Conservation (phyloP, 1,139 yeast species). For the Candida frijolesensis region DNA sequence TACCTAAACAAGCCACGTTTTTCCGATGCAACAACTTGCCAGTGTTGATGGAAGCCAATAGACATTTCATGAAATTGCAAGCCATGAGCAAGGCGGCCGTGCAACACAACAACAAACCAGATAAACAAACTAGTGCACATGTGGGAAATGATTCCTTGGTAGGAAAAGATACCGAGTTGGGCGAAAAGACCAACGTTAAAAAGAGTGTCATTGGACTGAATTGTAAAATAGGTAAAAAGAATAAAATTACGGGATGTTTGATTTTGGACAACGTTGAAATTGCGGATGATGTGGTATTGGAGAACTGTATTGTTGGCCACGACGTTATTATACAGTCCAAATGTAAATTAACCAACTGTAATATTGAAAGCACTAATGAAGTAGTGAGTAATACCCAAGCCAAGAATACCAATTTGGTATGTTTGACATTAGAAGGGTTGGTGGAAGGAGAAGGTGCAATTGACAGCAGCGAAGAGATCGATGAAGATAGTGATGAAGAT, state of each 20-base stretch:
- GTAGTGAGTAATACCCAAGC: slow-evolving; percentile 64
- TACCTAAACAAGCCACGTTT: slow-evolving; percentile 69
- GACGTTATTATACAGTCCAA: slow-evolving; percentile 62
- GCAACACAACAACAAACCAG: slow-evolving; percentile 36
- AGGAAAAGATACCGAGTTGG: slow-evolving; percentile 59
- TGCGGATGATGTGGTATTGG: slow-evolving; percentile 83
- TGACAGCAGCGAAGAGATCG: slow-evolving; percentile 38
- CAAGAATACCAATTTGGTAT: slow-evolving; percentile 83
- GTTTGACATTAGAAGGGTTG: slow-evolving; percentile 59
- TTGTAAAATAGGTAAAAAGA: slow-evolving; percentile 80
- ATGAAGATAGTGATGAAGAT: slow-evolving; percentile 39
- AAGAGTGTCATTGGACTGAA: slow-evolving; percentile 74
- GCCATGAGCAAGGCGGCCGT: slow-evolving; percentile 33
- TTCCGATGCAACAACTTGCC: slow-evolving; percentile 76
- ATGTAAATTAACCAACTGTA: slow-evolving; percentile 70
- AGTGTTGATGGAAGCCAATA: slow-evolving; percentile 89
- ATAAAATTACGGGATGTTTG: slow-evolving; percentile 86
- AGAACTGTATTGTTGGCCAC: slow-evolving; percentile 85
- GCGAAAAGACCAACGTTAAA: slow-evolving; percentile 84
- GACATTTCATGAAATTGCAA: slow-evolving; percentile 65
- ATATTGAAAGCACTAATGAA: slow-evolving; percentile 77
- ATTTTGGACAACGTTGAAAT: slow-evolving; percentile 69
- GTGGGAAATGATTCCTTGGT: slow-evolving; percentile 86
- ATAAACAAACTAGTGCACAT: slow-evolving; percentile 63
- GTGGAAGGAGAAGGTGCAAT: slow-evolving; percentile 40